Conservation (phyloP, 2,329 filamentous ascomycete genomes). For the Pyricularia sp. region DNA sequence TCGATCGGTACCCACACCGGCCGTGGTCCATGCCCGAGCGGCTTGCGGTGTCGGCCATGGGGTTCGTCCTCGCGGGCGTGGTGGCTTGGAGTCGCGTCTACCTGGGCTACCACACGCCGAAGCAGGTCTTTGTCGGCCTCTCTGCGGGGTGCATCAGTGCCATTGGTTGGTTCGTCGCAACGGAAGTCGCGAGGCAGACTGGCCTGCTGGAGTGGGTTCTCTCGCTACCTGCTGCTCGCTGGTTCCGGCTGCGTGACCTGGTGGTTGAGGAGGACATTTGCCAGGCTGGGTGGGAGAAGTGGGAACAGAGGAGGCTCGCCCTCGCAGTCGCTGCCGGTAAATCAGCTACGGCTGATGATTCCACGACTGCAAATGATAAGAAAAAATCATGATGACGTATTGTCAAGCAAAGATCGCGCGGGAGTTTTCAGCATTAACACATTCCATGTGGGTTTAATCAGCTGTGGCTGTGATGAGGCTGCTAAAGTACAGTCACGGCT, state of each 20-base stretch:
- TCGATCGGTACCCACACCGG: conserved; percentile 26
- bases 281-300: conserved; percentile 88
- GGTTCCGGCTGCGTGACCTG: conserved; percentile 67
- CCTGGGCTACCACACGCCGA: conserved; percentile 79
- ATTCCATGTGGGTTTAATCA: not conserved
- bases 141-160: conserved; percentile 59
- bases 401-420: not conserved
- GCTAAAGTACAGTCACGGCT: not conserved
- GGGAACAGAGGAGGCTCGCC: conserved; percentile 44
- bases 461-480: not conserved
- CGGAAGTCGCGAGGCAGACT: conserved; percentile 47
- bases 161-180: conserved; percentile 65
- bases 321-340: not conserved
- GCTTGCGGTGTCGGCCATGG: conserved; percentile 36
- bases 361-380: not conserved
- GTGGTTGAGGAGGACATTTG: conserved; percentile 78
- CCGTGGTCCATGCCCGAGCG: conserved; percentile 52
- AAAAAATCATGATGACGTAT: not conserved
- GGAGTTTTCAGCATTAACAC: not conserved
- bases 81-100: conserved; percentile 82
- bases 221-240: conserved; percentile 48
- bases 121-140: conserved; percentile 74
- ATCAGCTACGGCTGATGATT: not conserved
- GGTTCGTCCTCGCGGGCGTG: conserved; percentile 45
- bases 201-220: conserved; percentile 64